Conservation (phyloP, 305 asterid species). For the Solanum hybrid region DNA sequence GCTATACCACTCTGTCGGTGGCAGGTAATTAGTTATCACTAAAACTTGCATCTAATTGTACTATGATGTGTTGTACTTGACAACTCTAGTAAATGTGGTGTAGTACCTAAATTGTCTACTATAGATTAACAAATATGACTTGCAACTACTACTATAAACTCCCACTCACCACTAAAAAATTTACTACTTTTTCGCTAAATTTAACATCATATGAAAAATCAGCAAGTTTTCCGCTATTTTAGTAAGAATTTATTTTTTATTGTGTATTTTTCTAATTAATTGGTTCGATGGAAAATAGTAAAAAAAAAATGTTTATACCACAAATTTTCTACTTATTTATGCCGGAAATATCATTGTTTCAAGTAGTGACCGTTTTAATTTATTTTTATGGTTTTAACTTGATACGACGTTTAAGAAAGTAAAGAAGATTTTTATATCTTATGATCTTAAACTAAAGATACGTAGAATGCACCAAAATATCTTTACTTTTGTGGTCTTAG, state of each 20-base stretch:
- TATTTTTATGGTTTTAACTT: neutral
- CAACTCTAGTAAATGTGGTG: neutral
- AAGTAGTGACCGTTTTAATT: neutral
- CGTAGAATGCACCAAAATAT: neutral
- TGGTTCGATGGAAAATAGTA: neutral
- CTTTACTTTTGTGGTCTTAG: no score
- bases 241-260: no score
- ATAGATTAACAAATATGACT: neutral
- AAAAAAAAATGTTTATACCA: no score
- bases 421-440: neutral
- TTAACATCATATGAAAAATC: neutral
- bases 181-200: neutral
- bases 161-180: neutral
- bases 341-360: neutral
- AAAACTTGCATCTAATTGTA: neutral
- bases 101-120: neutral
- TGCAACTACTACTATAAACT: neutral
- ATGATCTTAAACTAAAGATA: neutral
- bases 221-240: no score
- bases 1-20: no score
- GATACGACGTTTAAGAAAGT: no score
- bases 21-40: neutral
- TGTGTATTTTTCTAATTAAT: neutral
- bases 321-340: no score
- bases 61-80: neutral